Percentiles rank a stretch among this genome's conserved stretches.
Conservation (phyloP, 768 basidiomycete genomes). For the Rhizopogon vesiculosus region DNA sequence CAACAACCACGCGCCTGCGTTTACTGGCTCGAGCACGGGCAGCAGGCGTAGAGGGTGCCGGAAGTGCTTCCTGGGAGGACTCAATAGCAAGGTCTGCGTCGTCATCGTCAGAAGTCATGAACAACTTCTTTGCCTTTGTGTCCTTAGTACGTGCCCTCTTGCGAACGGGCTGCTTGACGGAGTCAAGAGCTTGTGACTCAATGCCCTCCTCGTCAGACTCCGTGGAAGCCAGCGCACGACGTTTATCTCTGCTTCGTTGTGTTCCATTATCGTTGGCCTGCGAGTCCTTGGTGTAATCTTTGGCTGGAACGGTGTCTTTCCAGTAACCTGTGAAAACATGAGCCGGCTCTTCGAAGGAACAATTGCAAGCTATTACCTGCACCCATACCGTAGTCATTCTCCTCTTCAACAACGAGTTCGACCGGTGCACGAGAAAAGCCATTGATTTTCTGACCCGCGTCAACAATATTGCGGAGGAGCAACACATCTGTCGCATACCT, state of each 20-base stretch:
- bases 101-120: slow-evolving; percentile 49
- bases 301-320: slow-evolving; percentile 34
- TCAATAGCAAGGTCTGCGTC: not conserved
- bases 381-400: slow-evolving; percentile 52
- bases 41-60: not conserved
- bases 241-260: slow-evolving; percentile 11
- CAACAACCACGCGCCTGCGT: slow-evolving; percentile 36
- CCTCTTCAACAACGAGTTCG: slow-evolving; percentile 47
- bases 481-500: slow-evolving; percentile 34
- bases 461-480: not conserved
- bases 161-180: slow-evolving; percentile 10
- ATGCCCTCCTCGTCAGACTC: slow-evolving; percentile 36
- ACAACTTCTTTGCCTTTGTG: slow-evolving; percentile 36
- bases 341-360: slow-evolving; percentile 1
- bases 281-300: slow-evolving; percentile 14
- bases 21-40: slow-evolving; percentile 15
- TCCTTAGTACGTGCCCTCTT: slow-evolving; percentile 27
- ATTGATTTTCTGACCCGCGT: slow-evolving; percentile 21
- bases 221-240: slow-evolving; percentile 26
- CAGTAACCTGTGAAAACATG: slow-evolving; percentile 44
- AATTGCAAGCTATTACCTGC: slow-evolving; percentile 32
- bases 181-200: slow-evolving; percentile 10
- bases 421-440: slow-evolving; percentile 31
- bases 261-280: slow-evolving; percentile 8
- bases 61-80: not conserved